Base-by-base conservation (phyloP, 2,329 filamentous ascomycete species). In the Rosellinia necatrix region DNA sequence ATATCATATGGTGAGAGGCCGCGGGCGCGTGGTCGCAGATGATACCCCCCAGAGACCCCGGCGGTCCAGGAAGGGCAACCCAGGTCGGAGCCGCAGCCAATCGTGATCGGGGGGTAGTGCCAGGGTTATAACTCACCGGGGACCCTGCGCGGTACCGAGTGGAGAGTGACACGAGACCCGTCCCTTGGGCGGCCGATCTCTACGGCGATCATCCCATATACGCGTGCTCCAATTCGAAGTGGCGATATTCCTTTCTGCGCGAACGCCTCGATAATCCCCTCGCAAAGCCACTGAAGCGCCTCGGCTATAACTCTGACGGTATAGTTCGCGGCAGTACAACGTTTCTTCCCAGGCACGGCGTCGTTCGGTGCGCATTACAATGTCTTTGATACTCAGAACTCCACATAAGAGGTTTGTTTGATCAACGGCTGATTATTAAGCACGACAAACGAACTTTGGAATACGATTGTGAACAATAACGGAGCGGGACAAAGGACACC, bases 1-100 rank as follows among this genome's bases (percentile, higher is more conserved):
- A 54, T 49, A 58, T 58, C 49, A 58, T 58, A 40, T 44, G 2
- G 5, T 21, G 44, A 46, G 17, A 15, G 4, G 25, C 21, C 25
- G 43, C 43, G 24, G 22, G 34, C 27, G 42, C 24, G 42, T 24
- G 43, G 37, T 42, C 27, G 43, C 49, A 48, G 42, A 53, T 49
- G 49, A 53, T 27, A 30, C 53, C 22, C 30, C 30, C 35, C 12
- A 40, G 15, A n/a, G n/a, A n/a, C n/a, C n/a, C n/a, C n/a, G n/a
- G n/a, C n/a, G 6, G 27, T 29, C 47, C 41, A 40, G 46, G n/a
- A 25, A 35, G 43, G 42, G 35, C 43, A 40, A 43, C 43, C 15
- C 43, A 30, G 19, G 40, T 53, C 19, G 22, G 10, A 21, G 8
- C 19, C 12, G 19, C 30, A 34, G 19, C 49, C 49, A 57, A 53